Evolutionary conservation across 768 basidiomycete species (phyloP).

Genomic region (Mycena indigotica): DNA sequence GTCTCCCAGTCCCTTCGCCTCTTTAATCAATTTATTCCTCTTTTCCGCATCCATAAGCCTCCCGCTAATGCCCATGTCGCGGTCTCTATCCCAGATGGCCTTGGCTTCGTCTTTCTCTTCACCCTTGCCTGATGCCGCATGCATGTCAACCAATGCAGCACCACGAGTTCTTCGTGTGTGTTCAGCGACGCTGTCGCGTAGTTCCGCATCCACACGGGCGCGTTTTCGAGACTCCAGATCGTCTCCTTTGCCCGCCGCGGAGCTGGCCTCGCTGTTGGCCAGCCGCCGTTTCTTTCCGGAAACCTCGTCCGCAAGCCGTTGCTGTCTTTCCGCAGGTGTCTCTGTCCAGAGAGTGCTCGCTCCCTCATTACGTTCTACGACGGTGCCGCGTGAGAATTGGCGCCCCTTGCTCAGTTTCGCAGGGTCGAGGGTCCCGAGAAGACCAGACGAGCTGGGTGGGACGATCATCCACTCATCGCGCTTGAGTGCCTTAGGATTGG

Average conservation of each 20-base stretch:
- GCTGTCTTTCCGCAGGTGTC: conserved; percentile 89
- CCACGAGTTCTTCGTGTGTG: conserved; percentile 67
- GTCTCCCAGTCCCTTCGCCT: conserved; percentile 80
- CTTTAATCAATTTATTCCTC: conserved; percentile 74
- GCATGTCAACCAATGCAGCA: conserved; percentile 57
- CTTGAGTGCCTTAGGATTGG: conserved; percentile 73
- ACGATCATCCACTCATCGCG: conserved; percentile 99
- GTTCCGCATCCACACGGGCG: conserved; percentile 65
- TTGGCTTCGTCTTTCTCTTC: conserved; percentile 50
- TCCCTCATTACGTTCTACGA: conserved; percentile 31
- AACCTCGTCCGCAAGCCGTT: conserved; percentile 91
- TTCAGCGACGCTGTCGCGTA: conserved; percentile 73
- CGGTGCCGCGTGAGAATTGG: conserved; percentile 69
- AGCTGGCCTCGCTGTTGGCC: no score
- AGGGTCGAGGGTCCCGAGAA: conserved; percentile 82
- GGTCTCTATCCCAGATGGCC: conserved; percentile 87
- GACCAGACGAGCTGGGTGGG: conserved; percentile 80
- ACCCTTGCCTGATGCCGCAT: conserved; percentile 41
- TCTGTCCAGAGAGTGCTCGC: conserved; percentile 92
- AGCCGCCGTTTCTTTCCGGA: conserved; percentile 85
- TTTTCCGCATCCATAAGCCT: conserved; percentile 88
- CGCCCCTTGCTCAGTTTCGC: conserved; percentile 72
- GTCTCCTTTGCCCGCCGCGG: conserved; percentile 43
- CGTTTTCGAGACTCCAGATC: conserved; percentile 50
- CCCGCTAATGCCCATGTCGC: conserved; percentile 89